Evolutionary conservation across 148 eudicot genomes (phyloP).

Genomic region (Talinum fruticosum): DNA sequence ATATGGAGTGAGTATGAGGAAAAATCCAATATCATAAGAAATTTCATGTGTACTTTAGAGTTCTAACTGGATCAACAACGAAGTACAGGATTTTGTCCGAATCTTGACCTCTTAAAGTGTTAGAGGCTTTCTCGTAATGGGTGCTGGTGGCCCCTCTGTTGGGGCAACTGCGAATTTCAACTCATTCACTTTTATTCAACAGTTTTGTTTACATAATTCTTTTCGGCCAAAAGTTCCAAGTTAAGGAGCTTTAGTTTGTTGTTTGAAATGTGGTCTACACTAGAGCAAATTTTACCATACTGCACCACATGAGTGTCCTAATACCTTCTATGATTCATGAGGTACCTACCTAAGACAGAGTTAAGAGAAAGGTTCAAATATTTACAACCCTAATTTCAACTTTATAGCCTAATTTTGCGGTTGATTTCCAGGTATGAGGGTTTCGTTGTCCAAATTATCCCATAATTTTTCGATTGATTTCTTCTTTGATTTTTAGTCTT

Average conservation of each 20-base stretch:
- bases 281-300: neutral
- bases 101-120: neutral
- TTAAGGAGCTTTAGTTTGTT: constrained; percentile 14
- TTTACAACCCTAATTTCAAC: too few species aligned
- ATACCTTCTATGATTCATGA: too few species aligned
- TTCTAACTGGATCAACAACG: neutral
- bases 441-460: too few species aligned
- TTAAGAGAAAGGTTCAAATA: too few species aligned
- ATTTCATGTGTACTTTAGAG: neutral
- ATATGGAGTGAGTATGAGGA: neutral
- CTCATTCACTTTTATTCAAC: neutral
- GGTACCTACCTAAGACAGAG: too few species aligned
- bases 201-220: neutral
- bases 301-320: neutral
- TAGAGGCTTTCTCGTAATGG: neutral
- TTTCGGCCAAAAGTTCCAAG: neutral
- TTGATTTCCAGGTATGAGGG: too few species aligned
- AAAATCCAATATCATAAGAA: neutral
- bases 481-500: too few species aligned
- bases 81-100: neutral
- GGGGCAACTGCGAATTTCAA: neutral
- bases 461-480: too few species aligned
- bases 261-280: neutral
- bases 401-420: neutral
- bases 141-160: neutral